Percentiles rank a stretch among this genome's conserved stretches.
Conservation (phyloP, 2,329 filamentous ascomycete genomes). For the Tolypocladium ovalisporum region DNA sequence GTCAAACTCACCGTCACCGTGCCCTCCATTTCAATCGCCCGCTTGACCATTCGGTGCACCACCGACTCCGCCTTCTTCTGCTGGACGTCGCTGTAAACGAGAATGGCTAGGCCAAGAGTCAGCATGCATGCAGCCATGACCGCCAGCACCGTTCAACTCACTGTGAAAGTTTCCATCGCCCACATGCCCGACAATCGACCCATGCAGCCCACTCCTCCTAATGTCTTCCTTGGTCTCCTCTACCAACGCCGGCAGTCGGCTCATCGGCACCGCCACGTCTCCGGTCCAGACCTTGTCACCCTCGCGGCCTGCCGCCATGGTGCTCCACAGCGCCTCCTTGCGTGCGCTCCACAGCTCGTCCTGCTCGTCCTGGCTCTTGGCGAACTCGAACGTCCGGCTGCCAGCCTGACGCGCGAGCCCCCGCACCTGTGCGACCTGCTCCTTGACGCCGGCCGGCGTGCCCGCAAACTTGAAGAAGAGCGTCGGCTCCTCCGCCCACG, state of each 20-base stretch:
- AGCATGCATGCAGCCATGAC: neutral
- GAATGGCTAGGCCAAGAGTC: constrained; percentile 30
- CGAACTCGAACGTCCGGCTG: constrained; percentile 67
- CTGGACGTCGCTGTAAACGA: constrained; percentile 55
- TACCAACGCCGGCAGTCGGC: constrained; percentile 60
- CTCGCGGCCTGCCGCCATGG: constrained; percentile 53
- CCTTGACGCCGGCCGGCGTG: constrained; percentile 59
- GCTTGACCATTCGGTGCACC: constrained; percentile 77
- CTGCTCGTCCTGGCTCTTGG: constrained; percentile 57
- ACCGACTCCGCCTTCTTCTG: constrained; percentile 55
- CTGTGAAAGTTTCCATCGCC: constrained; percentile 72
- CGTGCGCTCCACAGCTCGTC: constrained; percentile 72
- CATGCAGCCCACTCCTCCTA: constrained; percentile 29
- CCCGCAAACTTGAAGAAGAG: constrained; percentile 80
- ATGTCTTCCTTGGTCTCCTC: constrained; percentile 52
- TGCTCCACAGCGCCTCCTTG: constrained; percentile 76
- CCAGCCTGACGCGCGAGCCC: constrained; percentile 49
- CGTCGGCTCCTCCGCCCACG: constrained; percentile 63
- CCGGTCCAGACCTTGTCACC: constrained; percentile 76
- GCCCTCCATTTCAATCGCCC: constrained; percentile 74
- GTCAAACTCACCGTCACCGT: constrained; percentile 54
- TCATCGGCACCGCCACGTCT: constrained; percentile 77
- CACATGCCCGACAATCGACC: constrained; percentile 57
- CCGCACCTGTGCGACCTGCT: constrained; percentile 62
- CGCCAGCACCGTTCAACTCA: constrained; percentile 6